Conservation (phyloP, 768 basidiomycete genomes). For the Cantharellus cinnabarinus region DNA sequence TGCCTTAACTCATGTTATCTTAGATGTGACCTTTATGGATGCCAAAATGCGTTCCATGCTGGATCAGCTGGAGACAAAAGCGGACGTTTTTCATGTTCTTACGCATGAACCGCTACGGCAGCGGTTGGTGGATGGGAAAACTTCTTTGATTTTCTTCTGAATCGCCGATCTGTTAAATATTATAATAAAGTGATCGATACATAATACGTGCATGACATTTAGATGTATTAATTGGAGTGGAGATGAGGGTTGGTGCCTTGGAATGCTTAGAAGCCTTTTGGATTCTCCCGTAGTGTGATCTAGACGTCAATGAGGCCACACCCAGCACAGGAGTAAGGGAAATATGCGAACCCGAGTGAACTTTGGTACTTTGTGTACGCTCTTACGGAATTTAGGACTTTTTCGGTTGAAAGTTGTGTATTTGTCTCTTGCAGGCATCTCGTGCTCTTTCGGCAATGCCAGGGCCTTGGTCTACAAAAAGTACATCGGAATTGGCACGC, state of each 20-base stretch:
- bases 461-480: conserved; percentile 41
- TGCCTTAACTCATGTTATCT: conserved; percentile 64
- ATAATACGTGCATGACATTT: background rate
- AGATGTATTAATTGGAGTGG: background rate
- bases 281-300: conserved; percentile 76
- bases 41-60: conserved; percentile 54
- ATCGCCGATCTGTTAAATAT: no score
- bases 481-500: background rate
- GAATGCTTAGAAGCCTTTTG: conserved; percentile 57
- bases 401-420: conserved; percentile 75
- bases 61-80: conserved; percentile 68
- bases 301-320: conserved; percentile 16
- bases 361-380: conserved; percentile 94
- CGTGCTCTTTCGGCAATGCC: conserved; percentile 75
- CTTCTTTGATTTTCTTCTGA: conserved; percentile 62
- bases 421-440: conserved; percentile 86
- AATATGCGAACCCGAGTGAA: conserved; percentile 61
- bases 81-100: conserved; percentile 62
- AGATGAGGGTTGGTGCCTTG: background rate
- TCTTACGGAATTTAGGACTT: conserved; percentile 64
- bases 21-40: conserved; percentile 57
- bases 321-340: background rate
- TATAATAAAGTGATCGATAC: background rate
- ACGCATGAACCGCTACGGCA: conserved; percentile 22
- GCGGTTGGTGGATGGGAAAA: conserved; percentile 29